These are phyloP conservation scores for Podosphaera leucotricha DNA, from an alignment of 2,329 filamentous ascomycete genomes.

Conservation along the genomic window DNA sequence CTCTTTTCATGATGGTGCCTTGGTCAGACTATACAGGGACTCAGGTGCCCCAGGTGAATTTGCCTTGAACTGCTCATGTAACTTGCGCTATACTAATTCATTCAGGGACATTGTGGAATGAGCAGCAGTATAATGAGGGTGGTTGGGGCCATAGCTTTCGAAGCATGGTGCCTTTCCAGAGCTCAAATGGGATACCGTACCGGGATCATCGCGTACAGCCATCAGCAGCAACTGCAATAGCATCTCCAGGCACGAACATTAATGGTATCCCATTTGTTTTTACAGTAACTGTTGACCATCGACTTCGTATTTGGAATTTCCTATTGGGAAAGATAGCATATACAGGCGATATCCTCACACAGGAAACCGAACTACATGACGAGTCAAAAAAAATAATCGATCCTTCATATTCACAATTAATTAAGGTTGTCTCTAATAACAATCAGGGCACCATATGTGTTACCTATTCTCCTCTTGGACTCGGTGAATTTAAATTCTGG, in stretches of 20 bases:
- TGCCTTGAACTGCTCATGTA: neutral
- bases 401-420: constrained; percentile 51
- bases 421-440: constrained; percentile 42
- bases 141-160: constrained; percentile 45
- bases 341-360: constrained; percentile 54
- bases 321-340: constrained; percentile 55
- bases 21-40: constrained; percentile 45
- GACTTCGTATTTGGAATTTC: constrained; percentile 72
- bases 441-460: constrained; percentile 36
- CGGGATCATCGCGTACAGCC: constrained; percentile 41
- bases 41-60: constrained; percentile 24
- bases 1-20: constrained; percentile 55
- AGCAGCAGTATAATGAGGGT: constrained; percentile 49
- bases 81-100: neutral
- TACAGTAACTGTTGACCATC: constrained; percentile 74
- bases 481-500: constrained; percentile 92
- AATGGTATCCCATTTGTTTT: constrained; percentile 35
- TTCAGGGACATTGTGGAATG: constrained; percentile 31
- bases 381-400: constrained; percentile 53
- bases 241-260: constrained; percentile 24
- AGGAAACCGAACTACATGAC: constrained; percentile 41
- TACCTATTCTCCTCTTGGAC: constrained; percentile 70
- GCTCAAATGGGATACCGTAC: constrained; percentile 37
- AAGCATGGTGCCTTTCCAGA: constrained; percentile 42
- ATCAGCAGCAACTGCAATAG: constrained; percentile 39